Evolutionary conservation across 2,329 filamentous ascomycete genomes (phyloP).

Genomic region (Xylaria multiplex): DNA sequence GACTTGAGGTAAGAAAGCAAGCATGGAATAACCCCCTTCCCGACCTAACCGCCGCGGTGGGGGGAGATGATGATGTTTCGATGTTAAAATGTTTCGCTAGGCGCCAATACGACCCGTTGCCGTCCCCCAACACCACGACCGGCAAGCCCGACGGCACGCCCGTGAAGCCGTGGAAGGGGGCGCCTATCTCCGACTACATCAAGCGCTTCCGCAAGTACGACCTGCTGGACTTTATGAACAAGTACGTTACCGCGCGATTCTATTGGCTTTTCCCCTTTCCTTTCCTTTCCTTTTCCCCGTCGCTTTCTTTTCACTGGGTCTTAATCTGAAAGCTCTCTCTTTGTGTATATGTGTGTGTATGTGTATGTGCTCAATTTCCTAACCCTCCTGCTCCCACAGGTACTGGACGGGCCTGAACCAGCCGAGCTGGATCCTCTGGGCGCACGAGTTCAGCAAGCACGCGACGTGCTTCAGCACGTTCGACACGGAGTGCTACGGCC

Average conservation of each 20-base stretch:
- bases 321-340: slow-evolving; percentile 34
- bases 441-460: slow-evolving; percentile 74
- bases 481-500: slow-evolving; percentile 71
- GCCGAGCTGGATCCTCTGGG: slow-evolving; percentile 70
- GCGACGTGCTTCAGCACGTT: slow-evolving; percentile 75
- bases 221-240: slow-evolving; percentile 73
- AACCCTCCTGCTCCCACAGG: slow-evolving; percentile 15
- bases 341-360: slow-evolving; percentile 11
- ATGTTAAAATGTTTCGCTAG: slow-evolving; percentile 38
- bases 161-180: slow-evolving; percentile 68
- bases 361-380: not conserved
- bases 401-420: slow-evolving; percentile 69
- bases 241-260: slow-evolving; percentile 45
- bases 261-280: not conserved
- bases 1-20: slow-evolving; percentile 57
- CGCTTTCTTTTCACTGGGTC: not conserved
- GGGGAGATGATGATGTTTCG: too few species aligned
- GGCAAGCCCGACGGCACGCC: slow-evolving; percentile 61
- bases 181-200: slow-evolving; percentile 67
- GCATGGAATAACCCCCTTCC: not conserved
- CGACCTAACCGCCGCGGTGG: too few species aligned
- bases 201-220: slow-evolving; percentile 66
- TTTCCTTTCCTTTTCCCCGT: not conserved
- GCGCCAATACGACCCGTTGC: slow-evolving; percentile 71
- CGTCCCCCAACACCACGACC: slow-evolving; percentile 71